Evolutionary conservation across 495 filamentous ascomycete species (phyloP).

Genomic region (Neurospora sp.): DNA sequence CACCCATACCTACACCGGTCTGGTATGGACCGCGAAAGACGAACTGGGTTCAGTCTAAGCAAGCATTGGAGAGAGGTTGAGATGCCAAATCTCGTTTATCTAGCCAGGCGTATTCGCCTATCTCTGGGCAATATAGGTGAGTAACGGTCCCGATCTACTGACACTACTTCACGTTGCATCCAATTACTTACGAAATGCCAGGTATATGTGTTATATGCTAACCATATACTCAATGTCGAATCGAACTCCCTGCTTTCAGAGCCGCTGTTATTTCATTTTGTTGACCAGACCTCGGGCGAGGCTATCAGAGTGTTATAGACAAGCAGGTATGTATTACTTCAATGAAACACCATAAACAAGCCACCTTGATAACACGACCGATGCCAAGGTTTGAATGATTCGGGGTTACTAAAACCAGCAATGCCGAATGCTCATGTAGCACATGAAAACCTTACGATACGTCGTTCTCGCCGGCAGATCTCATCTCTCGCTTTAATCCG

Average conservation of each 20-base stretch:
- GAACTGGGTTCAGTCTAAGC: background rate
- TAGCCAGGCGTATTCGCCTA: background rate
- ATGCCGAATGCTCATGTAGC: background rate
- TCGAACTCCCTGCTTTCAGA: background rate
- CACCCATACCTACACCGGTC: background rate
- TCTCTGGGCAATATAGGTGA: background rate
- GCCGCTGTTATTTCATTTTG: background rate
- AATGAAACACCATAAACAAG: background rate
- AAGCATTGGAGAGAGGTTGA: background rate
- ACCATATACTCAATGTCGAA: background rate
- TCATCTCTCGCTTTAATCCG: background rate
- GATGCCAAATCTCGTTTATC: background rate
- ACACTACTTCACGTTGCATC: background rate
- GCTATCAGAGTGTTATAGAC: background rate
- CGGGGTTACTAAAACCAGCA: background rate
- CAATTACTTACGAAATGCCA: background rate
- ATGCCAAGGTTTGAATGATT: background rate
- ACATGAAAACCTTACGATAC: background rate
- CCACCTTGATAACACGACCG: background rate
- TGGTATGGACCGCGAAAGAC: background rate
- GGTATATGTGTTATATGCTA: background rate
- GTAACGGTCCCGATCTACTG: background rate
- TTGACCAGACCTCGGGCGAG: background rate
- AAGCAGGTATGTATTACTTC: background rate
- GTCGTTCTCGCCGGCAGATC: background rate